Base-by-base conservation (phyloP, 495 filamentous ascomycete genomes). In the Aspergillus homomorphus region DNA sequence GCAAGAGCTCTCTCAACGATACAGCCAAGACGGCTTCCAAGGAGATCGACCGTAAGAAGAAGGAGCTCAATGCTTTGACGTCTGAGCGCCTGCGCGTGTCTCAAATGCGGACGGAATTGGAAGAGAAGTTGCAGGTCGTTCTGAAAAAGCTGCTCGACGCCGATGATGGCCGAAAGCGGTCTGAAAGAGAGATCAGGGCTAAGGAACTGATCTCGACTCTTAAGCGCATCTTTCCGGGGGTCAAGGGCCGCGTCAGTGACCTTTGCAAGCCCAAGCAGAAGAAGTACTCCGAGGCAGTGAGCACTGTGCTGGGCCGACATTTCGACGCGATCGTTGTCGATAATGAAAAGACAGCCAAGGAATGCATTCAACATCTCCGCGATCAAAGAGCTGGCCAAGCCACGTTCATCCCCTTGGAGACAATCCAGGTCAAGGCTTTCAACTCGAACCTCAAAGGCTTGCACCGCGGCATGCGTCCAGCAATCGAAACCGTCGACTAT, bases 261-360 rank as follows among this genome's bases (percentile, higher is more conserved):
- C 84, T 98, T 18, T 97, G 94, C 79, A 91, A 90, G 62, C 92
- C 94, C 3, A 96, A 94, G 72, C 90, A 96, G 73, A 96, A 93
- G 71, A 97, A 97, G 66, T 98, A 87, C 62, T 88, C 92, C 63
- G 89, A 91, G 61, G 94, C 94, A 26, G 89, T 98, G 53, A 90
- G 88, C 68, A 96, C 90, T 19, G 90, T 96, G 15, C 82, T 99
- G 23, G 94, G 95, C 30, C 87, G 91, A 33, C 88, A 97, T 62
- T 95, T 96, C 63, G 93, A 98, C 65, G 88, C 92, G 12, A 87
- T 99, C 50, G 84, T 99, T 56, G 92, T 97, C n/a, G 94, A 99
- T 64, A 95, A 87, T 24, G 91, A 97, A 65, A 96, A 94, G 77
- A 92, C 87, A 0, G 95, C 90, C 26, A 88, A 90, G 60, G 91